These are phyloP conservation scores for Verticillium alfalfae DNA, from an alignment of 2,329 filamentous ascomycete genomes.

Conservation along the genomic window DNA sequence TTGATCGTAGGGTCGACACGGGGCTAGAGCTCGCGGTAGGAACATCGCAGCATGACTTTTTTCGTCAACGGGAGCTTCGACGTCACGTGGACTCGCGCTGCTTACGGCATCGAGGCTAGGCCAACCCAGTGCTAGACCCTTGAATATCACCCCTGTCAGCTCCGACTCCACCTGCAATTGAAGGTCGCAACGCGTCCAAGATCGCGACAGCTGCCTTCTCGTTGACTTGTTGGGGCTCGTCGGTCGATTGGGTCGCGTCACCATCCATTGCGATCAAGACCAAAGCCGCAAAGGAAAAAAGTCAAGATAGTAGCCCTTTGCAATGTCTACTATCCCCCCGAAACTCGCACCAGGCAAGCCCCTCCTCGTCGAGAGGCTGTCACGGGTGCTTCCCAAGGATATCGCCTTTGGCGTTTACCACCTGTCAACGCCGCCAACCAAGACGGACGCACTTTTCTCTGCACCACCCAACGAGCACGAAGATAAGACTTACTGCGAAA, in stretches of 20 bases:
- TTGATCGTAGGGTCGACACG: not conserved
- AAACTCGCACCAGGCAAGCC: slow-evolving; percentile 15
- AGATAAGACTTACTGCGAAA: slow-evolving; percentile 80
- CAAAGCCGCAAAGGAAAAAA: too few species aligned
- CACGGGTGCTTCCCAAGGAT: slow-evolving; percentile 46
- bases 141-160: not conserved
- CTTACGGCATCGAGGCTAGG: not conserved
- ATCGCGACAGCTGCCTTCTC: not conserved
- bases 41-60: not conserved
- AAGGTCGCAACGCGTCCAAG: not conserved
- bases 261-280: too few species aligned
- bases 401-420: slow-evolving; percentile 70
- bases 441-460: slow-evolving; percentile 71
- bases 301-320: slow-evolving; percentile 4
- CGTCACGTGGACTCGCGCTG: slow-evolving; percentile 2
- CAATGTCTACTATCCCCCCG: slow-evolving; percentile 14
- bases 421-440: slow-evolving; percentile 76
- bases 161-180: not conserved
- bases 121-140: not conserved
- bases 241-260: not conserved
- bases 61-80: not conserved
- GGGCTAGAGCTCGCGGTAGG: not conserved
- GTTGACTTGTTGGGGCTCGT: not conserved
- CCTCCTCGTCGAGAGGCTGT: slow-evolving; percentile 32
- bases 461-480: slow-evolving; percentile 66